Base-by-base conservation (phyloP, 1,284 basidiomycete genomes). In the Pterulicium gracile region DNA sequence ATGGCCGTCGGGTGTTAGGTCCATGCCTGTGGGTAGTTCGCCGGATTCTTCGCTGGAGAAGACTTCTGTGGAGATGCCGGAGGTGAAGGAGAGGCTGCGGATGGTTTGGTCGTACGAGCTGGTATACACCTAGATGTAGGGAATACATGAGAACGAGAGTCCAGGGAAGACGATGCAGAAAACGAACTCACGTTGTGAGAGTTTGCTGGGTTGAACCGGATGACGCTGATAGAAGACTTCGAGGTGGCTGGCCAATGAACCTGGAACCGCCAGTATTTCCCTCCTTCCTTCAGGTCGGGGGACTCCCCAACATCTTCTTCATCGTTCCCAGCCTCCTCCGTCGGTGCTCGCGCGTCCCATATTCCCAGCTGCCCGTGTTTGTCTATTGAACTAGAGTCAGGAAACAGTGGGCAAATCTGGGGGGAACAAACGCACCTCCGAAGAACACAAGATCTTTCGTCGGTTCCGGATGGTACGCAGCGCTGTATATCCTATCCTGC, bases 371-470 rank as follows among this genome's bases (percentile, higher is more conserved):
- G 73, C 0, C 86, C 87, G 52, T 85, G 77, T 55, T 88, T 89
- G 56, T 88, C 86, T 87, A 44, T 18, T 45, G 15, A n/a, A 36
- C 24, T 3, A 32, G 24, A 43, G 23, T n/a, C 46, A 23, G 35
- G 13, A 12, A 47, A 34, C n/a, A 24, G 10, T 17, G 43, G n/a
- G 41, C 22, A 43, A 20, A 41, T 53, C 44, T 50, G 47, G 17
- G 46, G 15, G 22, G 24, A 22, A 20, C 19, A 4, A 47, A 52
- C 70, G 49, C 51, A 81, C 82, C 83, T 57, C 86, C 85, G 57
- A 88, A 84, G 58, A 88, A 85, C 15, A 88, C 70, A 3, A 88
- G 60, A 59, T 88, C 86, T 55, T 88, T 88, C 4, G 79, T 76
- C n/a, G 70, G 66, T 52, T 88, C 86, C 2, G 86, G 83, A 58